phyloP scores from a whole-genome alignment of 2,329 filamentous ascomycete genomes.

The Coniochaeta ligniaria region DNA sequence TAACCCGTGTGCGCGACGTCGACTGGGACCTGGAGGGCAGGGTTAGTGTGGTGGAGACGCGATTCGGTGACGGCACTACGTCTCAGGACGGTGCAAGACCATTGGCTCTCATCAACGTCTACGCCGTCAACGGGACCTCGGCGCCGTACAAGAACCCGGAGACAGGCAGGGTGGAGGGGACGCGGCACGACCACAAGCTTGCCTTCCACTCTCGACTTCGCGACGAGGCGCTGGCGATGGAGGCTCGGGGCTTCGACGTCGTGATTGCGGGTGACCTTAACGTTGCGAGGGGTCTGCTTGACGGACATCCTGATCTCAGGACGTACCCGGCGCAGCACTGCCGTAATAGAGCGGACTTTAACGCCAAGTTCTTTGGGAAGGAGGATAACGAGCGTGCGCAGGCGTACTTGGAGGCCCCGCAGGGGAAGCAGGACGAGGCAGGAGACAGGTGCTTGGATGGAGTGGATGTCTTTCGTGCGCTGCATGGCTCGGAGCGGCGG shows the following conservation, averaged over 20 bases:
- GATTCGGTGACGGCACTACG: neutral
- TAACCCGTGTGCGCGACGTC: conserved; percentile 27
- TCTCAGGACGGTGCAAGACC: conserved; percentile 12
- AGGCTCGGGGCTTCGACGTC: conserved; percentile 31
- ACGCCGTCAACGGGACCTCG: conserved; percentile 45
- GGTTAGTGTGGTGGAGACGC: conserved; percentile 36
- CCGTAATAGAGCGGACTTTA: conserved; percentile 43
- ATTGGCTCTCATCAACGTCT: conserved; percentile 43
- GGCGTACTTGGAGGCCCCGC: conserved; percentile 7
- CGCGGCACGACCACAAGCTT: conserved; percentile 43
- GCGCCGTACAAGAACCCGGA: conserved; percentile 34
- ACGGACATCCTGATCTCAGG: conserved; percentile 37
- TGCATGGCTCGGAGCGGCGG: conserved; percentile 29
- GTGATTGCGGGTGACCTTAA: conserved; percentile 47
- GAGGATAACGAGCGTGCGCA: conserved; percentile 9
- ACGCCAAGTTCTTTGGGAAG: conserved; percentile 33
- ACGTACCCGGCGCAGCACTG: conserved; percentile 37
- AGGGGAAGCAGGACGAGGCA: conserved; percentile 6
- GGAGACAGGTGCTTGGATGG: conserved; percentile 19
- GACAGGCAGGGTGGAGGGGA: conserved; percentile 33
- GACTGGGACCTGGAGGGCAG: conserved; percentile 46
- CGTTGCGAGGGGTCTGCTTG: conserved; percentile 27
- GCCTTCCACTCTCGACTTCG: conserved; percentile 37
- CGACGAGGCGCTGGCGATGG: conserved; percentile 31
- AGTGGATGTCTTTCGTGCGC: conserved; percentile 39